These are phyloP conservation scores for Diaporthe batatas DNA, from an alignment of 2,329 filamentous ascomycete species.

Conservation along the genomic window DNA sequence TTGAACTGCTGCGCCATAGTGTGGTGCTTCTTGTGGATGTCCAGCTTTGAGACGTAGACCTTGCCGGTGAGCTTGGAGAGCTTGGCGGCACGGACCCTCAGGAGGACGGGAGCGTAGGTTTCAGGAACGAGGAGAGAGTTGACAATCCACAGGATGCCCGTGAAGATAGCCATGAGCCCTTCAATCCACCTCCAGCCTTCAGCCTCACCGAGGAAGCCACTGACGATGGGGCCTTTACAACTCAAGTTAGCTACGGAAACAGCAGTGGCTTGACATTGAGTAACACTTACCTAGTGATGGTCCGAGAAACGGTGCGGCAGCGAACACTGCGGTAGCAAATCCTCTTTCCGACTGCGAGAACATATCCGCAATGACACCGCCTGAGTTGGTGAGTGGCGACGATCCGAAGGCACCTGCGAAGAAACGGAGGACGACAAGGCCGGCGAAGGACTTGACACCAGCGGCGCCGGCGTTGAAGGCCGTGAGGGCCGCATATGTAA, in stretches of 20 bases:
- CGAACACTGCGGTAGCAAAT: constrained; percentile 73
- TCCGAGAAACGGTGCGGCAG: constrained; percentile 75
- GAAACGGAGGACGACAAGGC: constrained; percentile 73
- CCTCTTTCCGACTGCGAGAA: constrained; percentile 67
- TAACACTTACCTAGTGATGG: constrained; percentile 60
- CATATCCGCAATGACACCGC: constrained; percentile 74
- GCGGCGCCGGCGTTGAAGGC: constrained; percentile 73
- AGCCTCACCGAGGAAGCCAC: constrained; percentile 74
- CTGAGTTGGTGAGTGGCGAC: constrained; percentile 72
- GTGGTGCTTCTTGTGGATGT: constrained; percentile 55
- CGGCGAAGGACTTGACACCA: constrained; percentile 68
- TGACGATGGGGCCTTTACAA: constrained; percentile 68
- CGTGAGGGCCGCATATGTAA: constrained; percentile 68
- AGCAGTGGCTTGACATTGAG: accelerated
- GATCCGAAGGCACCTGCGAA: constrained; percentile 74
- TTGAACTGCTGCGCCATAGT: constrained; percentile 66
- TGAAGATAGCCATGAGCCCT: constrained; percentile 74
- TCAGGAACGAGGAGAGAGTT: constrained; percentile 67
- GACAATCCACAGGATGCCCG: constrained; percentile 70
- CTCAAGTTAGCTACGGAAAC: constrained; percentile 1
- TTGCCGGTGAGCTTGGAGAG: constrained; percentile 67
- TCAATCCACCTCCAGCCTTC: constrained; percentile 79
- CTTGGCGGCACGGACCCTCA: constrained; percentile 65
- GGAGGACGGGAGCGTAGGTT: constrained; percentile 71
- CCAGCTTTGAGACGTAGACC: constrained; percentile 67